Base-by-base conservation (phyloP, 1,139 yeast species). In the Blastobotrys elegans region DNA sequence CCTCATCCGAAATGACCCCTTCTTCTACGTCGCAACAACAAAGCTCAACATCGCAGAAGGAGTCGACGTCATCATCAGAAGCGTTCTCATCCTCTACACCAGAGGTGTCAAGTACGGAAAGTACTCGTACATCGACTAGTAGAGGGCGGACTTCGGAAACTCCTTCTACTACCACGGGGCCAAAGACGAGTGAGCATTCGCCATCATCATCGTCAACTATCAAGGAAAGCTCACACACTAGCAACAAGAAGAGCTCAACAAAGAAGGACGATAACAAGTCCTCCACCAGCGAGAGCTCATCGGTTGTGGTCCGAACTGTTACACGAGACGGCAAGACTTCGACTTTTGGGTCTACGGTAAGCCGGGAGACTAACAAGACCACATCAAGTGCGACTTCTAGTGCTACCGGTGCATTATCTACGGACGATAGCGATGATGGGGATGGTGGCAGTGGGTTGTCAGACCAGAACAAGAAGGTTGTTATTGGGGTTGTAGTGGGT, bases 401-500 rank as follows among this genome's bases (percentile, higher is more conserved):
- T 11, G 42, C 51, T 10, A 30, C 51, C 4, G 58, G 53, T 8
- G 50, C 60, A 3, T 48, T 56, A 21, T 50, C 57, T 21, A 56
- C 60, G 7, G 39, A 21, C 16, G 39, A 33, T 32, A 33, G 35
- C 8, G 21, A 20, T 17, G 38, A 35, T 10, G 51, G 48, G 31
- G 39, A 32, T 11, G 37, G 44, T 40, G 32, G 49, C 16, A 56
- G 61, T 13, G 64, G 64, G 1, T 55, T 58, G 13, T 58, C 64
- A 11, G 50, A 57, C 14, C 52, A 59, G 41, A 50, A 61, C 53
- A 53, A 58, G 22, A 58, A 57, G 51, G 59, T 63, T 46, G 58
- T 63, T 30, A 60, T 64, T 47, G 68, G 67, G 17, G 61, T 60
- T 21, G 63, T 57, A 4, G 66, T 62, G 7, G 67, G 66, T 35